Evolutionary conservation across 345 rosid species (phyloP), one percentile per base, ranked within the genome.

Genomic region (Gossypium anomalum): DNA sequence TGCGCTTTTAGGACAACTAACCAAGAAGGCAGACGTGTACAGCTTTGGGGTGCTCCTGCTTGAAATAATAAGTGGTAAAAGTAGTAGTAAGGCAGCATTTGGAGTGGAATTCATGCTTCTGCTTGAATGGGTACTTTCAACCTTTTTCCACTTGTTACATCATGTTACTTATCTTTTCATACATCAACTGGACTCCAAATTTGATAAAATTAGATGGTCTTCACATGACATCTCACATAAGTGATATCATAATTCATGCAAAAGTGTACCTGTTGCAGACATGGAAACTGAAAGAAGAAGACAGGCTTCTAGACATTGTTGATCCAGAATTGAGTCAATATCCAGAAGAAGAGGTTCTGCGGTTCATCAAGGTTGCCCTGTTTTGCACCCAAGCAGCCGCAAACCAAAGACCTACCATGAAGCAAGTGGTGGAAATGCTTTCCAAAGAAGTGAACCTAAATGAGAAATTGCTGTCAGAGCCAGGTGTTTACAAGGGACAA

Each of bases 11-110:
- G 95, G 98, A 73, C 92, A 94, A 79, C 85, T 94, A 64, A 94
- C 98, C 0, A 92, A 82, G 86, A 94, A 92, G 85, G 98, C 94
- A 0, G 98, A 94, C 45, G 91, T 94, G 23, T 94, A 89, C 81
- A 92, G 98, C 76, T 92, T 90, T 3, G 98, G 98, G 67, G 89
- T 92, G 58, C 88, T 94, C 57, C 22, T 94, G 9, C 93, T 94
- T 61, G 98, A 92, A 80, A 82, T 94, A 78, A 77, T 94, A 45
- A 87, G 97, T 66, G 97, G 97, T 71, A 83, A 85, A 76, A 94
- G 98, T 77, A 88, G 90, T 71, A 88, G 89, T 61, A 89, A 89
- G 83, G 87, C 90, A 7, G 92, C 90, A 71, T 92, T 92, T 76
- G 97, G 97, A 69, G 90, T 72, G 49, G 87, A 89, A 62, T 59